Evolutionary conservation across 352 stramenopile species (phyloP).

Genomic region (Globisporangium paddicum): DNA sequence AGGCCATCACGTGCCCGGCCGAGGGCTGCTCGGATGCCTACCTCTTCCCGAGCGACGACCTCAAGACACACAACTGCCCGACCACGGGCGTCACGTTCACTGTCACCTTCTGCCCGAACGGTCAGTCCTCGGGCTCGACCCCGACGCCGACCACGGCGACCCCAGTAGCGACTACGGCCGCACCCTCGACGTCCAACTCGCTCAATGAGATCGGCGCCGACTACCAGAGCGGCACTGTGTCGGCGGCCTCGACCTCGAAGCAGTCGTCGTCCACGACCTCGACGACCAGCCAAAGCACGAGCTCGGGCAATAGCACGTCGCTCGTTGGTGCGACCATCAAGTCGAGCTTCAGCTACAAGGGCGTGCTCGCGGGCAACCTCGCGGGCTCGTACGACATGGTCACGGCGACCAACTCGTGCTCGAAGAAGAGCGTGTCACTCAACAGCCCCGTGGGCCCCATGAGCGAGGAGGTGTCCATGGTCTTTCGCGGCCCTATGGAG

Average conservation of each 20-base stretch:
- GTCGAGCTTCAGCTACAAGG: slow-evolving; percentile 44
- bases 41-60: slow-evolving; percentile 41
- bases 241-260: not conserved
- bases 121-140: slow-evolving; percentile 14
- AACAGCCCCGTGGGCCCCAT: slow-evolving; percentile 36
- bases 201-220: slow-evolving; percentile 16
- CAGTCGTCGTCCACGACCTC: not conserved
- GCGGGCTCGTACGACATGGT: slow-evolving; percentile 41
- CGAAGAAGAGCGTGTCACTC: slow-evolving; percentile 27
- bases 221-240: slow-evolving; percentile 14
- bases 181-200: slow-evolving; percentile 6
- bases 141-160: not conserved
- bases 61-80: slow-evolving; percentile 50
- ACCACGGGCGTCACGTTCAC: slow-evolving; percentile 24
- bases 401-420: slow-evolving; percentile 27
- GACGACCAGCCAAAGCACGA: not conserved
- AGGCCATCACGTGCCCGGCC: slow-evolving; percentile 25
- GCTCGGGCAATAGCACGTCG: slow-evolving; percentile 12
- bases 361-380: slow-evolving; percentile 30
- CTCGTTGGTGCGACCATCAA: slow-evolving; percentile 40
- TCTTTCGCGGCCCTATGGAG: slow-evolving; percentile 56
- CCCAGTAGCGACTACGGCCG: slow-evolving; percentile 3
- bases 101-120: slow-evolving; percentile 40
- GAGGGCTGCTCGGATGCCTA: slow-evolving; percentile 42
- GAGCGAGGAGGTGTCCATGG: slow-evolving; percentile 49